Conservation (phyloP, 345 rosid species). For the Sisymbrium altissimum region DNA sequence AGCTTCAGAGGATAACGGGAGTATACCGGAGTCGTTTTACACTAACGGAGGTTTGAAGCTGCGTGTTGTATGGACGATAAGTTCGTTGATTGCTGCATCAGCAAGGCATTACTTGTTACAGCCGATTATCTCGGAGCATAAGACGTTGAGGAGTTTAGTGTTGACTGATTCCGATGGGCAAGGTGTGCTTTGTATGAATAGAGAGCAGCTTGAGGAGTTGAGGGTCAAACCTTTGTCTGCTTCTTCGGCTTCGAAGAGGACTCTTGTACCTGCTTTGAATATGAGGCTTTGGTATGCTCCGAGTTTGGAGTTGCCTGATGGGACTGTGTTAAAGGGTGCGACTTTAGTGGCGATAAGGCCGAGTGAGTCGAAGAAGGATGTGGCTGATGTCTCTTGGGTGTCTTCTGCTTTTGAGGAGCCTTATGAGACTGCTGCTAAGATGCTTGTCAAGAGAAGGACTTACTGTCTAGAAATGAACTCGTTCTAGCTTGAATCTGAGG, state of each 20-base stretch:
- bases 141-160: constrained; percentile 76
- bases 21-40: constrained; percentile 93
- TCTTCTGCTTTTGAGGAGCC: constrained; percentile 85
- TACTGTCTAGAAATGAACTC: constrained; percentile 99
- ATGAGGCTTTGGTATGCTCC: constrained; percentile 99
- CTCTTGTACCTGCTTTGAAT: constrained; percentile 83
- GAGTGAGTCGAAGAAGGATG: constrained; percentile 68
- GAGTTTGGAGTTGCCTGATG: constrained; percentile 69
- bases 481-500: constrained; percentile 49
- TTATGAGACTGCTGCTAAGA: constrained; percentile 77
- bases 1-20: constrained; percentile 55
- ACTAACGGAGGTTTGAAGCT: constrained; percentile 88
- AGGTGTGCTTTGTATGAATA: constrained; percentile 90
- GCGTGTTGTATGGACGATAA: constrained; percentile 95
- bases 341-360: constrained; percentile 94
- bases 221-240: constrained; percentile 88
- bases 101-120: constrained; percentile 90
- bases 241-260: constrained; percentile 93
- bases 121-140: constrained; percentile 83
- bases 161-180: constrained; percentile 85
- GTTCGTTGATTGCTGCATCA: constrained; percentile 91
- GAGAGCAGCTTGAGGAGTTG: constrained; percentile 86
- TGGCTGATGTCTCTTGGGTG: constrained; percentile 70
- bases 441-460: constrained; percentile 87
- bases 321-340: constrained; percentile 81